Conservation (phyloP, 2,329 filamentous ascomycete genomes). For the Epichloe scottii region DNA sequence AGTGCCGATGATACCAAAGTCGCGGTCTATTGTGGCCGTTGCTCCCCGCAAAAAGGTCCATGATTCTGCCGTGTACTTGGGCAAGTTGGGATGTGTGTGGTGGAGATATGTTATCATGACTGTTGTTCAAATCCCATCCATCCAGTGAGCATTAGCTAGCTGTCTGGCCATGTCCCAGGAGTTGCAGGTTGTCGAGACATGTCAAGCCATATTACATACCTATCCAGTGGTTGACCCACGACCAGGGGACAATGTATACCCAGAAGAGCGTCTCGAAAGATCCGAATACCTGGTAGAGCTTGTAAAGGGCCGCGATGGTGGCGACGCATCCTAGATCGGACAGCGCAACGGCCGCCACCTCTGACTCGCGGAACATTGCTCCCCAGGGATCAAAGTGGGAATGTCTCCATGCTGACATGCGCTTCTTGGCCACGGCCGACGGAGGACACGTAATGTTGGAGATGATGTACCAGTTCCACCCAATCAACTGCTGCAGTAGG, state of each 20-base stretch:
- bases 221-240: conserved; percentile 62
- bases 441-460: conserved; percentile 35
- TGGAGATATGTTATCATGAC: conserved; percentile 67
- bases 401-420: conserved; percentile 19
- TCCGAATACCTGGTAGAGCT: conserved; percentile 43
- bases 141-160: too few relatives aligned
- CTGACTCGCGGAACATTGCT: conserved; percentile 45
- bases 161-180: too few relatives aligned
- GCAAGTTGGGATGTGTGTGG: conserved; percentile 27
- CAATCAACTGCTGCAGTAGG: conserved; percentile 49
- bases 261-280: conserved; percentile 39
- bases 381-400: conserved; percentile 51
- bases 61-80: conserved; percentile 39
- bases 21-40: conserved; percentile 47
- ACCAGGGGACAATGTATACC: conserved; percentile 51
- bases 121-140: conserved; percentile 12
- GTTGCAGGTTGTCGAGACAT: too few relatives aligned
- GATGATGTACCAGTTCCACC: conserved; percentile 52
- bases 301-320: conserved; percentile 23
- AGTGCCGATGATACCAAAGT: conserved; percentile 48
- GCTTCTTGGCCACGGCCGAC: conserved; percentile 1
- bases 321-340: conserved; percentile 47
- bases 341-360: conserved; percentile 42
- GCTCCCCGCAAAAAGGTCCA: conserved; percentile 53
- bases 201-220: too few relatives aligned